These are phyloP conservation scores for Fusarium beomiforme DNA, from an alignment of 2,329 filamentous ascomycete species.

Conservation along the genomic window DNA sequence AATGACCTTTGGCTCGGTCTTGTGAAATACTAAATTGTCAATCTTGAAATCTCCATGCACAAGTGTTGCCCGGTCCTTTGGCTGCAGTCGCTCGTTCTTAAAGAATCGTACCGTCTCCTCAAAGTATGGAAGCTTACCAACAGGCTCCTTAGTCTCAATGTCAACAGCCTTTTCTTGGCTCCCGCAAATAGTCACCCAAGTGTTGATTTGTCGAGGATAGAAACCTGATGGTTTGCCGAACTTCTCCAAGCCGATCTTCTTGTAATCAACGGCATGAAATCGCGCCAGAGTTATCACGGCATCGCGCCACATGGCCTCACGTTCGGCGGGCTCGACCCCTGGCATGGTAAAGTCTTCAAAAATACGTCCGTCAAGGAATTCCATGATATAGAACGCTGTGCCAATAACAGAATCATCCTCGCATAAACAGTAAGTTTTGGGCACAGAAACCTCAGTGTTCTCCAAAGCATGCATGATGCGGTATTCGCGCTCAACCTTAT, in stretches of 20 bases:
- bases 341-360: slow-evolving; percentile 90
- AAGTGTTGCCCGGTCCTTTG: slow-evolving; percentile 79
- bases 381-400: slow-evolving; percentile 97
- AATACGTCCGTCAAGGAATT: slow-evolving; percentile 92
- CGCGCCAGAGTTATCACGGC: slow-evolving; percentile 85
- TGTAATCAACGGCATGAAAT: slow-evolving; percentile 79
- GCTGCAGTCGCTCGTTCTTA: slow-evolving; percentile 72
- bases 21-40: slow-evolving; percentile 89
- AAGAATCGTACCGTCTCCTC: slow-evolving; percentile 85
- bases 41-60: slow-evolving; percentile 98
- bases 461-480: slow-evolving; percentile 86
- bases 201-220: slow-evolving; percentile 86
- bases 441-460: slow-evolving; percentile 84
- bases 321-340: slow-evolving; percentile 72
- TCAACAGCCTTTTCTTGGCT: slow-evolving; percentile 82
- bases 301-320: slow-evolving; percentile 84
- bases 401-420: slow-evolving; percentile 83
- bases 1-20: slow-evolving; percentile 86
- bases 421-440: slow-evolving; percentile 84
- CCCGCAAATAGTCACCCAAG: slow-evolving; percentile 80
- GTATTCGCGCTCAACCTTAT: slow-evolving; percentile 97
- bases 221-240: slow-evolving; percentile 83
- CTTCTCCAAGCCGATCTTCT: slow-evolving; percentile 71
- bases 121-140: slow-evolving; percentile 87
- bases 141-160: slow-evolving; percentile 77